Conservation (phyloP, 225 moss, liverwort and hornwort species). For the Physcomitrium patens region DNA sequence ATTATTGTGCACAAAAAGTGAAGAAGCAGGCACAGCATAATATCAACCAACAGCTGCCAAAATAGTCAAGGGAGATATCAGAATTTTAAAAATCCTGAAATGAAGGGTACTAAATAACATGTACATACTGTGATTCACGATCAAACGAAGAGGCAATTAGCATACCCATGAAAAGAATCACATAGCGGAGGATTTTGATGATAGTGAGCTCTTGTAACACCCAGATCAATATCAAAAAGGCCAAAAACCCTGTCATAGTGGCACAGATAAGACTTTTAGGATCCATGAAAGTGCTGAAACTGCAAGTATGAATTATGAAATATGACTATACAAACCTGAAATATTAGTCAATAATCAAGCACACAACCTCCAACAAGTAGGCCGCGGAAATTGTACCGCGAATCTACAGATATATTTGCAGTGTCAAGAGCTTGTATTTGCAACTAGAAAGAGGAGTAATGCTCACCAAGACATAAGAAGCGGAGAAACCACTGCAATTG, state of each 20-base stretch:
- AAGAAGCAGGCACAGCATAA: background rate
- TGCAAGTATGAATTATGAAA: constrained; percentile 1
- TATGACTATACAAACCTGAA: constrained; percentile 9
- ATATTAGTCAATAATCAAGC: constrained; percentile 18
- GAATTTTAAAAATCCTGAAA: background rate
- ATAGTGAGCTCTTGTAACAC: constrained; percentile 73
- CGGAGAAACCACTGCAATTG: constrained; percentile 86
- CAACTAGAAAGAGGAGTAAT: constrained; percentile 5
- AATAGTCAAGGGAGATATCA: background rate
- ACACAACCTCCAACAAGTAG: constrained; percentile 7
- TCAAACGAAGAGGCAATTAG: constrained; percentile 1
- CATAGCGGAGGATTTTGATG: constrained; percentile 78
- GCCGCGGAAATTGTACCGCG: background rate
- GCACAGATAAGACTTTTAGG: background rate
- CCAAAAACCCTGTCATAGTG: constrained; percentile 67
- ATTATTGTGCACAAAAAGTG: background rate
- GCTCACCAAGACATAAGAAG: constrained; percentile 86
- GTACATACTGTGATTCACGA: background rate
- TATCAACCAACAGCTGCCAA: background rate
- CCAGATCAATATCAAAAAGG: constrained; percentile 74
- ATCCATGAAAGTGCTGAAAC: constrained; percentile 6
- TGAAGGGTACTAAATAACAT: constrained; percentile 3
- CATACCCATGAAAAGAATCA: constrained; percentile 90
- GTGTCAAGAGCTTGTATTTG: constrained; percentile 7
- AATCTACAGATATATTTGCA: constrained; percentile 8